Conservation (phyloP, 1,139 yeast genomes). For the Sugiyamaella novakii region DNA sequence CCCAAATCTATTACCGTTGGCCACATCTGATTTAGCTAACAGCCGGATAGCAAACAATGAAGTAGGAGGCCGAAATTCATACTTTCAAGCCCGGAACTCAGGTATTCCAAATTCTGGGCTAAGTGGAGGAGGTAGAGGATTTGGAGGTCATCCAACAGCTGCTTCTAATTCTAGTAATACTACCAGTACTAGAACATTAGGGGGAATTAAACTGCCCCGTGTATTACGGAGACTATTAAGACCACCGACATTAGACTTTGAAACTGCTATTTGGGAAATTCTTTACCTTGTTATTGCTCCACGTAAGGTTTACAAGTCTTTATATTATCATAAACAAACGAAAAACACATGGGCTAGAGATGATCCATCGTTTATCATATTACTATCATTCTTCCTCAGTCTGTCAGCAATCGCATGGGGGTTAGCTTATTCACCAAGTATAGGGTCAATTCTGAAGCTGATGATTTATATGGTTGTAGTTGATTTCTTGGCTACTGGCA, state of each 20-base stretch:
- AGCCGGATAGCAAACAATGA: conserved; percentile 6
- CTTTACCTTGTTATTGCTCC: conserved; percentile 73
- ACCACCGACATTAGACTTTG: conserved; percentile 85
- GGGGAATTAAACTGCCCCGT: conserved; percentile 36
- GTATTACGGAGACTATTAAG: conserved; percentile 54
- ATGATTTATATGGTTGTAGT: conserved; percentile 81
- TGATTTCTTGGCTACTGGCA: conserved; percentile 76
- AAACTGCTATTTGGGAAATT: conserved; percentile 92
- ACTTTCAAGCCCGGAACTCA: conserved; percentile 19
- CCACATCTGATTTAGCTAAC: conserved; percentile 16
- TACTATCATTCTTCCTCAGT: conserved; percentile 63
- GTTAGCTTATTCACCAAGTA: conserved; percentile 67
- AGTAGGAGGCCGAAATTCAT: conserved; percentile 14
- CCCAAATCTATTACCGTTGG: conserved; percentile 19
- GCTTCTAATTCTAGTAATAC: background rate
- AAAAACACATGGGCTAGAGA: conserved; percentile 80
- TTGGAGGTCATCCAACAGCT: conserved; percentile 6
- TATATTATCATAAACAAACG: conserved; percentile 76
- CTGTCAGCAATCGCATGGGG: conserved; percentile 92
- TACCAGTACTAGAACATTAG: conserved; percentile 2
- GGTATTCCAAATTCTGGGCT: conserved; percentile 16
- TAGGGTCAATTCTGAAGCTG: conserved; percentile 61
- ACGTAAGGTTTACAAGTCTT: conserved; percentile 75
- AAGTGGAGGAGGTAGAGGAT: conserved; percentile 10
- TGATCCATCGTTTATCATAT: conserved; percentile 83